Percentiles rank a stretch among this genome's conserved stretches.
These are phyloP conservation scores for Pythium myriotylum DNA, from an alignment of 352 stramenopile species.

Conservation along the genomic window DNA sequence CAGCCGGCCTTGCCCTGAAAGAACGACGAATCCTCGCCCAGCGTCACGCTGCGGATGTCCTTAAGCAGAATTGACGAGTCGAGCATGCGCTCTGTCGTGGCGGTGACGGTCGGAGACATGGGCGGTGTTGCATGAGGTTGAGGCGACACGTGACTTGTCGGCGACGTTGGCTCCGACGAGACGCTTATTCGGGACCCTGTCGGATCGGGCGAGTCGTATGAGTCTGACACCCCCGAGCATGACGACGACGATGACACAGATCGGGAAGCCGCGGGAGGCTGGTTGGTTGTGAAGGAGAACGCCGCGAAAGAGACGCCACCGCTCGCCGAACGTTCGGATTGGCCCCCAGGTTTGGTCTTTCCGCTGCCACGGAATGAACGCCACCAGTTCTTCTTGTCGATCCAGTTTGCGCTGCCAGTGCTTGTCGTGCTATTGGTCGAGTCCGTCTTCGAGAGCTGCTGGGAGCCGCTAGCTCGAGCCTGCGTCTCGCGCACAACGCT, in stretches of 20 bases:
- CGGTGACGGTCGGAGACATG: slow-evolving; percentile 17
- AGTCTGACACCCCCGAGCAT: slow-evolving; percentile 20
- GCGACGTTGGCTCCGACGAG: slow-evolving; percentile 17
- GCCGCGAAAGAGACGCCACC: slow-evolving; percentile 45
- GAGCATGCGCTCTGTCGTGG: slow-evolving; percentile 24
- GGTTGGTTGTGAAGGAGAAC: slow-evolving; percentile 41
- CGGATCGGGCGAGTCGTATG: slow-evolving; percentile 14
- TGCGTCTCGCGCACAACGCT: slow-evolving; percentile 14
- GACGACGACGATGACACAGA: slow-evolving; percentile 30
- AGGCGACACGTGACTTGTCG: slow-evolving; percentile 4
- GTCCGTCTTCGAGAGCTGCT: slow-evolving; percentile 40
- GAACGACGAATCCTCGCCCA: slow-evolving; percentile 54
- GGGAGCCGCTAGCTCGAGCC: neutral
- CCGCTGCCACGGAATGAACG: slow-evolving; percentile 63
- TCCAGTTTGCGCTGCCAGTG: slow-evolving; percentile 23
- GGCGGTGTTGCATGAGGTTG: slow-evolving; percentile 13
- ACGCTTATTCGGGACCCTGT: slow-evolving; percentile 16
- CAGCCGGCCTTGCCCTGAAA: slow-evolving; percentile 44
- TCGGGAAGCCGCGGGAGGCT: slow-evolving; percentile 27
- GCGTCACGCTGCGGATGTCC: slow-evolving; percentile 54
- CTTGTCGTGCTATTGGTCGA: slow-evolving; percentile 32
- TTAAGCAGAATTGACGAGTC: slow-evolving; percentile 64
- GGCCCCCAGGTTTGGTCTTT: slow-evolving; percentile 28
- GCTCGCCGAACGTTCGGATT: slow-evolving; percentile 61
- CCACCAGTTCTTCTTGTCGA: slow-evolving; percentile 77